Percentiles rank a stretch among this genome's conserved stretches.
These are phyloP conservation scores for Skeletonema menzelii DNA, from an alignment of 108 stramenopile genomes.

Conservation along the genomic window DNA sequence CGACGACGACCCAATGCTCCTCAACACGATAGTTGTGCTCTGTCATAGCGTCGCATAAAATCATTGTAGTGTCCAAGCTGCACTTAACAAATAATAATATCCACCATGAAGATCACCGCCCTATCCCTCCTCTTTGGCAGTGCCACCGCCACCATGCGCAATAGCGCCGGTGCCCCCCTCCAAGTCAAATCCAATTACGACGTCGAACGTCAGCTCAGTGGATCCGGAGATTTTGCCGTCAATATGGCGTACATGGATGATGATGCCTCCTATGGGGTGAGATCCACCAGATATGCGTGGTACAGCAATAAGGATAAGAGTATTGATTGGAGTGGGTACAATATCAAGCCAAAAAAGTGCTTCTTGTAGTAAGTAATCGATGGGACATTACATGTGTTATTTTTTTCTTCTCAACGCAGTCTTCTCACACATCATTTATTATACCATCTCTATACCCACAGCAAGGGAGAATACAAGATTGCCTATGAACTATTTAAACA, in stretches of 20 bases:
- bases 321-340: conserved; percentile 28
- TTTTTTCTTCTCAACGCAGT: neutral
- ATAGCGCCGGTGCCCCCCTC: neutral
- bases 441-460: neutral
- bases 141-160: neutral
- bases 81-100: too few species aligned
- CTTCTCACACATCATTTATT: neutral
- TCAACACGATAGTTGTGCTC: too few species aligned
- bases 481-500: conserved; percentile 38
- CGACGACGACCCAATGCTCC: too few species aligned
- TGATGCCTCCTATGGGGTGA: conserved; percentile 14
- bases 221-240: neutral
- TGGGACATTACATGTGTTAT: neutral
- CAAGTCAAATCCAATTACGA: neutral
- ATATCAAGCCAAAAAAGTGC: conserved; percentile 30
- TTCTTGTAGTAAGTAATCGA: conserved; percentile 41
- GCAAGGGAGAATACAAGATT: conserved; percentile 36
- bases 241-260: neutral
- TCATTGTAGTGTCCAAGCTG: too few species aligned
- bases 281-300: conserved; percentile 37
- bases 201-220: neutral
- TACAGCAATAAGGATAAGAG: conserved; percentile 14
- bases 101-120: neutral
- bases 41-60: too few species aligned
- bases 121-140: neutral